A percentile compares a stretch with the other conserved stretches of the same genome.
These are phyloP conservation scores for Gaeumannomyces tritici DNA, from an alignment of 2,329 filamentous ascomycete species.

Conservation along the genomic window DNA sequence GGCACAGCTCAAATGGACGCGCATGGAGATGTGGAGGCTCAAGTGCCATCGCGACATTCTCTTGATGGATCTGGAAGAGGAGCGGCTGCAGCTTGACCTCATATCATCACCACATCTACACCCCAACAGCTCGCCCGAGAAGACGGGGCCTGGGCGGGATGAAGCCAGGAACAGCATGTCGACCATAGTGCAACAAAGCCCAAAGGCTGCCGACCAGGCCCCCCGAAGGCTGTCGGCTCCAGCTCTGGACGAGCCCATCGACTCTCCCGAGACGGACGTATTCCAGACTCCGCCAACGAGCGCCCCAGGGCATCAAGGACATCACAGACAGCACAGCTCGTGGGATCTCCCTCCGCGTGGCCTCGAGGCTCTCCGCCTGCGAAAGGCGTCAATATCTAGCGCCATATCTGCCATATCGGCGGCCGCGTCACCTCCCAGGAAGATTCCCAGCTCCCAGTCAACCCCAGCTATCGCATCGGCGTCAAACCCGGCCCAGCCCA, in stretches of 20 bases:
- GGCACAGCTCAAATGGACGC: conserved; percentile 86
- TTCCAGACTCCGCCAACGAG: conserved; percentile 40
- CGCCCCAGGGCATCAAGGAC: conserved; percentile 22
- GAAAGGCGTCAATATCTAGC: conserved; percentile 34
- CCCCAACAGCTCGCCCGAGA: conserved; percentile 9
- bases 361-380: conserved; percentile 22
- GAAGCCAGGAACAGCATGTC: conserved; percentile 25
- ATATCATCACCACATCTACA: conserved; percentile 17
- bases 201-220: conserved; percentile 22
- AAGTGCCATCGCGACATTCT: conserved; percentile 88
- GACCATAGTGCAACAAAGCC: conserved; percentile 23
- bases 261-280: conserved; percentile 31
- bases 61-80: conserved; percentile 75
- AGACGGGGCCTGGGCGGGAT: conserved; percentile 15
- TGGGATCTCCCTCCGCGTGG: conserved; percentile 29
- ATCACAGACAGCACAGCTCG: conserved; percentile 26
- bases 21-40: conserved; percentile 86
- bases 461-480: conserved; percentile 15
- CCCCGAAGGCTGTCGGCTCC: conserved; percentile 20
- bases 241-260: conserved; percentile 16
- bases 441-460: conserved; percentile 18
- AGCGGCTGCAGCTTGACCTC: conserved; percentile 36
- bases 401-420: conserved; percentile 22
- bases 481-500: not conserved
- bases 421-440: conserved; percentile 21